Evolutionary conservation across 345 rosid genomes (phyloP), one percentile per base, ranked within the genome.

Genomic region (Rhodamnia rubescens): DNA sequence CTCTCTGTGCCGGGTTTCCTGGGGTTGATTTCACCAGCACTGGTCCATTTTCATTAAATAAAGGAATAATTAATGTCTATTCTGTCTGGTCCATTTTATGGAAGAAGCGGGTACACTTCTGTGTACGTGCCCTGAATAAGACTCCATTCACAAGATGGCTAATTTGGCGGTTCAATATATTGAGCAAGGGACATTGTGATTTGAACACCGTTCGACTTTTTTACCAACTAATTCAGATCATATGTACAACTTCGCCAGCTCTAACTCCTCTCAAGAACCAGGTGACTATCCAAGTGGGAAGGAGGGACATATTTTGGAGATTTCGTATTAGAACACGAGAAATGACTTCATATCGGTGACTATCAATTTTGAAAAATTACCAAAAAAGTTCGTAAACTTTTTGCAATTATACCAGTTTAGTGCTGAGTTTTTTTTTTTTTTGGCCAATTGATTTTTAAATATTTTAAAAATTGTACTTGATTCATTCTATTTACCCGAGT

Each of bases 21-120:
- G 90, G 83, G 12, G 88, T 82, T 24, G 91, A 84, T 20, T 89
- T 84, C 20, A 92, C 83, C 3, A 92, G 87, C 58, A 92, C 88
- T 0, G n/a, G n/a, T n/a, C n/a, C n/a, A n/a, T n/a, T n/a, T n/a
- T n/a, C n/a, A n/a, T n/a, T n/a, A n/a, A 61, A 61, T 3, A 61
- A 61, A 61, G 7, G 10, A 61, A 61, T 61, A 27, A 14, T 61
- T 27, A n/a, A 2, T 13, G 40, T 61, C 20, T 61, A 27, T 16
- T 61, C 5, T 16, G 9, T 14, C 29, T 14, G 40, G 27, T 27
- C 74, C 74, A 14, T 61, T 61, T 61, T 36, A 27, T 61, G 20
- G 74, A 32, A 61, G 21, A 61, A 36, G 27, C 14, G 21, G 7
- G 74, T 5, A 14, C 20, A 61, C 21, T 27, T 61, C 2, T 27